Evolutionary conservation across 441 rosid genomes (phyloP), one percentile per base, ranked within the genome.

Genomic region (Syzygium syzygioides): DNA sequence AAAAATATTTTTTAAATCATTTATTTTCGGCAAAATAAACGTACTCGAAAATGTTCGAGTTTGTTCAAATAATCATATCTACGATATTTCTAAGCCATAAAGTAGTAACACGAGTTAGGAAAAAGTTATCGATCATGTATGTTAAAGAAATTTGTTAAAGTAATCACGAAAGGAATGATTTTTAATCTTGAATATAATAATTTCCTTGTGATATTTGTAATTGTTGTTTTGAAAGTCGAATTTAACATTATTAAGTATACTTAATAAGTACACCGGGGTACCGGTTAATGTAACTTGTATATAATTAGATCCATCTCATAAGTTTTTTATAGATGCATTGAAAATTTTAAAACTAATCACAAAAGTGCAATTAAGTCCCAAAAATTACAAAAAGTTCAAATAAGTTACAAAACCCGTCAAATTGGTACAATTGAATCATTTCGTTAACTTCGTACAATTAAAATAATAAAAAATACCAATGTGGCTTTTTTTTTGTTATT

Each of bases 261-360:
- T 54, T 54, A 54, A 1, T 54, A 54, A 54, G 55, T 54, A 14
- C 55, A 54, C 5, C 1, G 18, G 55, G 55, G 55, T 14, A 13
- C 17, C 4, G 18, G 9, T 17, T 55, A 55, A 17, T 55, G 57
- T 7, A 54, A 55, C 9, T 55, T 55, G 57, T 18, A 19, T 19
- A 55, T 9, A 3, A 55, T 55, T 55, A 55, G 25, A 55, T 55
- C 25, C 57, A 55, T 55, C 57, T 14, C 20, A 55, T 19, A 55
- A 30, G 32, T 30, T 14, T 34, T 64, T 30, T 30, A 30, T 30
- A 30, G 17, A 5, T 4, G 17, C 23, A 64, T 2, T 15, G 0
- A 1, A 64, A 2, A 30, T 18, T 7, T 15, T 64, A 15, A 1
- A 64, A 15, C 1, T 8, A 0, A 1, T 30, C 3, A 17, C 4